Base-by-base conservation (phyloP, 306 rosid genomes). In the Acacia melanoxylon region DNA sequence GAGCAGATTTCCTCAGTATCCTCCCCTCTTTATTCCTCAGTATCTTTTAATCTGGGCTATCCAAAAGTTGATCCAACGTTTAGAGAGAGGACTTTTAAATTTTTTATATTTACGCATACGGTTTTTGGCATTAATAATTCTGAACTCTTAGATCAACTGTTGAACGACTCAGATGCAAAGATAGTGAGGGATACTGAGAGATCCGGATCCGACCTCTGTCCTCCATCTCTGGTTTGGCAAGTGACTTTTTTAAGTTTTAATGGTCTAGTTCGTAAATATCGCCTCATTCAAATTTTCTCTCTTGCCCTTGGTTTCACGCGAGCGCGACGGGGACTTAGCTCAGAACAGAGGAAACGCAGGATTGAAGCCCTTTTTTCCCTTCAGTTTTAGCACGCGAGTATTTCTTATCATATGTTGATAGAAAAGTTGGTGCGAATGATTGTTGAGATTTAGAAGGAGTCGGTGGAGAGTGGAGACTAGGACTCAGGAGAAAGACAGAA, bases 381-480 rank as follows among this genome's bases (percentile, higher is more conserved):
- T 20, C 15, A 9, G 63, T 20, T 79, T 46, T 54, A n/a, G 52
- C 77, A 75, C 73, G 78, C 81, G 56, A 42, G 31, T 61, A 68
- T 49, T 68, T 77, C 65, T 52, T 35, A 49, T 27, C 74, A 0
- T 6, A 31, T 59, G 14, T 5, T 17, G 6, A 74, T 16, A 35
- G 0, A 29, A 17, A 8, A 37, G 4, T 5, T 1, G 85, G 78
- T 82, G n/a, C n/a, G 79, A 66, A 68, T 61, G 89, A 84, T 84
- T 67, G 84, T 84, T 74, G 82, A 46, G 62, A 72, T 45, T 81
- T 81, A 37, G 80, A 75, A 72, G 7, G 16, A 78, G 88, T 84
- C 10, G 90, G 87, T 90, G 84, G 5, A 49, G 5, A 61, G 87
- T 90, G 84, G 5, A 49, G 5, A 61, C 37, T 4, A 41, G 41